Base-by-base conservation (phyloP, 306 rosid genomes). In the Fragaria ananassa region DNA sequence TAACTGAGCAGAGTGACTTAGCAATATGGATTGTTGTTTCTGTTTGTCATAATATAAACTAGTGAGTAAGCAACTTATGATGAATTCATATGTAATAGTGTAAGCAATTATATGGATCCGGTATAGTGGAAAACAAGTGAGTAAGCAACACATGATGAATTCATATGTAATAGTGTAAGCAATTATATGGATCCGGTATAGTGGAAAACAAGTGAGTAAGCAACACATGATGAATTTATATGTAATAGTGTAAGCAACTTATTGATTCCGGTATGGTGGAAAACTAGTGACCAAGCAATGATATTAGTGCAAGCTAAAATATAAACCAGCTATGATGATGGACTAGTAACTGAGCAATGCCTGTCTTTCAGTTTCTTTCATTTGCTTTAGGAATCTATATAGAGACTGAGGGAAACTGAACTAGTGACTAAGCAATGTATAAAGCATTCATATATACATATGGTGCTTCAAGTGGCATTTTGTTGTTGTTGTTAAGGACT, bases 391-490 rank as follows among this genome's bases (percentile, higher is more conserved):
- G 63, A 11, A 10, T 34, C 49, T 45, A 2, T 15, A 4, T 46
- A 8, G 70, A 58, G 62, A 71, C 19, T 9, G 17, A 8, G 31
- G 67, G 41, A 60, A 1, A 42, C 46, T 34, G 25, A 10, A 49
- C 12, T 67, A 66, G 17, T 23, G 42, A 73, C 44, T 41, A 74
- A 41, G 27, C 57, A 17, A 57, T 80, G 67, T 11, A 35, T 44
- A 44, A 37, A 1, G n/a, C 13, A 7, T 17, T 49, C 46, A 45
- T 23, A 34, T 35, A n/a, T 46, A n/a, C 58, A 53, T 2, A 50
- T 76, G 65, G 35, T 61, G 66, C 68, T 58, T 75, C 21, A 23
- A 37, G 37, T 23, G 15, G n/a, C 42, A 31, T 42, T 79, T 56
- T 57, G 17, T 23, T 9, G 31, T 21, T 6, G 27, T 53, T 42